A percentile compares a stretch with the other conserved stretches of the same genome.
These are phyloP conservation scores for Scedosporium dehoogii DNA, from an alignment of 2,329 filamentous ascomycete species.

Conservation along the genomic window DNA sequence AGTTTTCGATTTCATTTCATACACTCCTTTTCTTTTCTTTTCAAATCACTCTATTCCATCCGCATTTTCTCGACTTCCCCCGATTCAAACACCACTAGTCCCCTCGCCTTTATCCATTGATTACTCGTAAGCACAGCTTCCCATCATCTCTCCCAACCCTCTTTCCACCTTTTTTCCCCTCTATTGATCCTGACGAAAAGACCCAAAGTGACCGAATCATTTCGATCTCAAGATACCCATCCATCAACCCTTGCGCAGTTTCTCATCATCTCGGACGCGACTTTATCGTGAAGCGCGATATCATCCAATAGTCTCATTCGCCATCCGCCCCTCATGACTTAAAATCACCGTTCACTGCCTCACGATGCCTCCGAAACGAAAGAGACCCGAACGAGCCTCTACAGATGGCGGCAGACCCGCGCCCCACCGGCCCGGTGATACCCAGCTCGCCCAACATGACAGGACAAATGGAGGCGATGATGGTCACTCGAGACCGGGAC, in stretches of 20 bases:
- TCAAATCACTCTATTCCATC: background rate
- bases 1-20: constrained; percentile 1
- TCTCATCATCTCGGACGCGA: background rate
- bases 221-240: background rate
- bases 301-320: background rate
- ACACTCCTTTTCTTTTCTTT: constrained; percentile 6
- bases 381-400: constrained; percentile 42
- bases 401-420: constrained; percentile 45
- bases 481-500: constrained; percentile 20
- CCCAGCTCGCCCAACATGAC: constrained; percentile 46
- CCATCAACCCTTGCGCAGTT: background rate
- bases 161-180: background rate
- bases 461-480: constrained; percentile 32
- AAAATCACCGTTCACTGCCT: background rate
- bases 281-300: background rate
- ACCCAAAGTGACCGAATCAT: background rate
- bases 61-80: background rate
- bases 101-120: background rate
- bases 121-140: constrained; percentile 2
- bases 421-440: constrained; percentile 52
- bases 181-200: background rate
- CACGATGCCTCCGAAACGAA: constrained; percentile 50
- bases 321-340: constrained; percentile 3
- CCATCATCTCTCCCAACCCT: background rate
- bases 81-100: background rate